phyloP scores from a whole-genome alignment of 1,139 yeast species.

The Entelexis paramagnoliae region DNA sequence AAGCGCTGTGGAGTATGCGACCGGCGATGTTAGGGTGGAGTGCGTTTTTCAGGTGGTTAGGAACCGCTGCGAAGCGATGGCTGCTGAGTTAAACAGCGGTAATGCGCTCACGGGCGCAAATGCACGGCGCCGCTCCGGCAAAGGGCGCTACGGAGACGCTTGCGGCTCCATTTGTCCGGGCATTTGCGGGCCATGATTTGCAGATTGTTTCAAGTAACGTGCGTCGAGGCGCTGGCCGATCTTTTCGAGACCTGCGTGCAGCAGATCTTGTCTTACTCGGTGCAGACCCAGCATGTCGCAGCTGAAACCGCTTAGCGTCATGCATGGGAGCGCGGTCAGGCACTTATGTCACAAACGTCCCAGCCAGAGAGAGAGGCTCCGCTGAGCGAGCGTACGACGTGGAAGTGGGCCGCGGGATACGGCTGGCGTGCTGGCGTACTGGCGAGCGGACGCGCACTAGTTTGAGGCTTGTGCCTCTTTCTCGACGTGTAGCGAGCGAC shows the following conservation, averaged over 20 bases:
- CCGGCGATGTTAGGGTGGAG: neutral
- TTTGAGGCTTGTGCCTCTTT: neutral
- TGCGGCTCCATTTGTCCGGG: no score
- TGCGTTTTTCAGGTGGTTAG: neutral
- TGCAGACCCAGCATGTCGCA: neutral
- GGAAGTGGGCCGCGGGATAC: no score
- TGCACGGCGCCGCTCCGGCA: neutral
- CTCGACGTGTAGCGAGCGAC: neutral
- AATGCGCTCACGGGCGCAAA: neutral
- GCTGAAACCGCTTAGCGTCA: constrained; percentile 4
- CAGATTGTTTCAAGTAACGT: neutral
- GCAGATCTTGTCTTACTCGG: neutral
- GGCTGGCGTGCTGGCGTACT: no score
- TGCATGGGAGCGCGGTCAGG: neutral
- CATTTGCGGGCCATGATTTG: no score
- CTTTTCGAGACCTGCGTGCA: neutral
- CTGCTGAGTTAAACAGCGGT: no score
- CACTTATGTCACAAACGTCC: neutral
- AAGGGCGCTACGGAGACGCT: no score
- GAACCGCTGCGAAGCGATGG: neutral
- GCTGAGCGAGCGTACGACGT: no score
- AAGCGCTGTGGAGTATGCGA: constrained; percentile 4
- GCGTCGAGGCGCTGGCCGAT: neutral
- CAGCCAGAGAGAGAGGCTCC: neutral
- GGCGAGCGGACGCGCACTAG: no score